Percentiles rank a stretch among this genome's conserved stretches.
Evolutionary conservation across 1,139 yeast species (phyloP).

Genomic region (Suhomyces maxii): DNA sequence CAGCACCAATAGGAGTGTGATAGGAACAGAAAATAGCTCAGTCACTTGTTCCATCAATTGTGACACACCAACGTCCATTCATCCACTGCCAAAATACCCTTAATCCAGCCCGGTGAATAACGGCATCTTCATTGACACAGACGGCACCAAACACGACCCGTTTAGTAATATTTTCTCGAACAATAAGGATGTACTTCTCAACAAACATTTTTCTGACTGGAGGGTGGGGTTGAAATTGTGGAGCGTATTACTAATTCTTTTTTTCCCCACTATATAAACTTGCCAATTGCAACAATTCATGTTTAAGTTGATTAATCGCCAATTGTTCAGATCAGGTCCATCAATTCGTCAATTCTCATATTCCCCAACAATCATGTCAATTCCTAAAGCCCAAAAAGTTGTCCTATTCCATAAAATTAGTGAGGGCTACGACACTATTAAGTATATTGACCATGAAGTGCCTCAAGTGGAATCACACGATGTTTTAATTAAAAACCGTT

Average conservation of each 20-base stretch:
- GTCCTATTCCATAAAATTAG: slow-evolving; percentile 56
- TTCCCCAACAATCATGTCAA: slow-evolving; percentile 3
- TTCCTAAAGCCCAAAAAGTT: slow-evolving; percentile 51
- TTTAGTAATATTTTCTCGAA: too few species aligned
- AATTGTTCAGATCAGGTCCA: background rate
- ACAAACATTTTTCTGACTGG: too few species aligned
- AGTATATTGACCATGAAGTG: slow-evolving; percentile 54
- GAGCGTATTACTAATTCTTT: background rate
- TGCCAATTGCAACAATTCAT: background rate
- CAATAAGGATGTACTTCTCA: too few species aligned
- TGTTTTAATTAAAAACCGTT: slow-evolving; percentile 67
- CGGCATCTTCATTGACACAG: too few species aligned
- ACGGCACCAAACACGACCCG: too few species aligned
- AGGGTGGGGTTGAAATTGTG: too few species aligned
- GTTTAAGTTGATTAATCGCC: background rate
- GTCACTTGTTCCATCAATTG: too few species aligned
- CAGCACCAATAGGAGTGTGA: too few species aligned
- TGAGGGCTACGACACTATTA: slow-evolving; percentile 36
- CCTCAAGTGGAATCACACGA: slow-evolving; percentile 59
- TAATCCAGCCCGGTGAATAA: too few species aligned
- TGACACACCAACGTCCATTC: too few species aligned
- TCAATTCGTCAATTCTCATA: background rate
- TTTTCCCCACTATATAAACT: background rate
- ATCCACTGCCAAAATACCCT: too few species aligned
- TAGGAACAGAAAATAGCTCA: too few species aligned